Evolutionary conservation across 2,329 filamentous ascomycete genomes (phyloP).

Genomic region (Chrysoporthe puriensis): DNA sequence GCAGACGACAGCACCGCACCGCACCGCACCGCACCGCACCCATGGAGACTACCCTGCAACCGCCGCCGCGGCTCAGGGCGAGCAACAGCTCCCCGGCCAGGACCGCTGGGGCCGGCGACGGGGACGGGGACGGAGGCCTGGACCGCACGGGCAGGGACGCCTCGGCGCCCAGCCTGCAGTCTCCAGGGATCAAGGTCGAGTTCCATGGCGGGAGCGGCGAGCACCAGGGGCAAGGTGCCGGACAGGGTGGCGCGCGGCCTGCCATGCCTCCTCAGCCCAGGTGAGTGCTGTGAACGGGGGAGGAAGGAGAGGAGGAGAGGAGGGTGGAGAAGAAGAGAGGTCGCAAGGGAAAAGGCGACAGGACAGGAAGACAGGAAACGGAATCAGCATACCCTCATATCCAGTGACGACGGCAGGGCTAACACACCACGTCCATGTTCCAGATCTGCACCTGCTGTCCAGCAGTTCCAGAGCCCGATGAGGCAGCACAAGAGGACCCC

Average conservation of each 20-base stretch:
- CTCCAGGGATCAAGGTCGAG: slow-evolving; percentile 45
- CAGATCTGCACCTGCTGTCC: slow-evolving; percentile 49
- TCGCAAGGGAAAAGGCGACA: not conserved
- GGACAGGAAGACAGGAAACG: too few species aligned
- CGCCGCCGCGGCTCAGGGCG: slow-evolving; percentile 15
- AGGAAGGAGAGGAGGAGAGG: not conserved
- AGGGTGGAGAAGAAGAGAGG: not conserved
- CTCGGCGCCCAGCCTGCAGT: slow-evolving; percentile 36
- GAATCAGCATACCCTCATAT: too few species aligned
- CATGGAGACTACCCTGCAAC: slow-evolving; percentile 17
- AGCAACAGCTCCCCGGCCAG: slow-evolving; percentile 16
- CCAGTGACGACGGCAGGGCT: slow-evolving; percentile 7
- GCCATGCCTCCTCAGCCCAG: slow-evolving; percentile 41
- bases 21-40: not conserved
- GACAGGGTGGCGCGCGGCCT: slow-evolving; percentile 35
- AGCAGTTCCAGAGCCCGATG: slow-evolving; percentile 55
- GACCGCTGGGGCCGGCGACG: not conserved
- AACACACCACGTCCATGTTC: slow-evolving; percentile 11
- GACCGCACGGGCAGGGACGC: slow-evolving; percentile 7
- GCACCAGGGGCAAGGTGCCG: not conserved
- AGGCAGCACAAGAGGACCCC: slow-evolving; percentile 62
- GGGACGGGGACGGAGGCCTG: not conserved
- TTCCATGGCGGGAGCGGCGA: slow-evolving; percentile 36
- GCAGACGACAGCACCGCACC: not conserved
- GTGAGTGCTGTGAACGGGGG: slow-evolving; percentile 42